These are phyloP conservation scores for Suhomyces vadensis DNA, from an alignment of 805 yeast genomes.

Conservation along the genomic window DNA sequence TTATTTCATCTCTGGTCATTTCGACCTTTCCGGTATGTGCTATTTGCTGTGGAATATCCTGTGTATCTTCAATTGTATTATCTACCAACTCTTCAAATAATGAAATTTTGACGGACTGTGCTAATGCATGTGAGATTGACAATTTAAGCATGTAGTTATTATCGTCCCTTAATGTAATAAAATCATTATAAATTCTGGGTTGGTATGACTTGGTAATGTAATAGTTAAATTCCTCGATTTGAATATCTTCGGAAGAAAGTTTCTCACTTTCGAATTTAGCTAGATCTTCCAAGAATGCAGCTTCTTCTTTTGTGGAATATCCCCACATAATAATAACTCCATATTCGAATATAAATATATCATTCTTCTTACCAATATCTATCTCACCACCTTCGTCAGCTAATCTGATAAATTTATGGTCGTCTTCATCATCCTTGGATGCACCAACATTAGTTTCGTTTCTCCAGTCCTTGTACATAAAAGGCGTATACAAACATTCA, in stretches of 20 bases:
- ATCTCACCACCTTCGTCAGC: constrained; percentile 97
- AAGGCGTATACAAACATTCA: constrained; percentile 93
- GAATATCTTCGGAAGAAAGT: constrained; percentile 87
- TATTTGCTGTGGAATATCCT: constrained; percentile 94
- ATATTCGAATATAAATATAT: constrained; percentile 87
- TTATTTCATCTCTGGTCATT: constrained; percentile 90
- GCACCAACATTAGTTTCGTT: constrained; percentile 31
- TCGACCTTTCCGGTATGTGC: constrained; percentile 93
- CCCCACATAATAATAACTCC: constrained; percentile 99
- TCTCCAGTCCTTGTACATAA: constrained; percentile 79
- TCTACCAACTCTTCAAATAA: constrained; percentile 94
- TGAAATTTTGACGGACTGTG: constrained; percentile 94
- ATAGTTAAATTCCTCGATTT: constrained; percentile 91
- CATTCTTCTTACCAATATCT: constrained; percentile 78
- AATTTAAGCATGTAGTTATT: constrained; percentile 87
- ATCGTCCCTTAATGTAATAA: constrained; percentile 88
- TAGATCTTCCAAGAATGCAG: constrained; percentile 74
- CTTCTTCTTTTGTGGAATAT: constrained; percentile 79
- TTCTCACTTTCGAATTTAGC: constrained; percentile 93
- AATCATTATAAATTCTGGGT: constrained; percentile 94
- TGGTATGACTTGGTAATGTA: constrained; percentile 92
- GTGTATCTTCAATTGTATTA: constrained; percentile 95
- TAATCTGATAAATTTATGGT: constrained; percentile 54
- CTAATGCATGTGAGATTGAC: constrained; percentile 91
- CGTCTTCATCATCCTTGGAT: constrained; percentile 15